Evolutionary conservation across 208 protist genomes (phyloP).

Genomic region (Zelonia costaricensis): DNA sequence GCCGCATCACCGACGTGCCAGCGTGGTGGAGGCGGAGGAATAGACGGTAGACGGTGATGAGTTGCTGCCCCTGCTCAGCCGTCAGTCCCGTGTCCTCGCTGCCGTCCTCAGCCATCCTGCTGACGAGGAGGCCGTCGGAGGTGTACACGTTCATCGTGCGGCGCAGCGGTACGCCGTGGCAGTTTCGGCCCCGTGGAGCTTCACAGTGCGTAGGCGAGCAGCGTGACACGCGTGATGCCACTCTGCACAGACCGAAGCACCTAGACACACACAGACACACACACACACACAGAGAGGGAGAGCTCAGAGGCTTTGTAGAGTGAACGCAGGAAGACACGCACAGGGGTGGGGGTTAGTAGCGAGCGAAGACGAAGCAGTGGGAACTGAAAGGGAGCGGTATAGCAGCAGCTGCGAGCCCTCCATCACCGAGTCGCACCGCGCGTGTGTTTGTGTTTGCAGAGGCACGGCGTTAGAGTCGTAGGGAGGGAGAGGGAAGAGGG

Average conservation of each 20-base stretch:
- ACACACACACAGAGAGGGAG: no score
- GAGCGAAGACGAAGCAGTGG: no score
- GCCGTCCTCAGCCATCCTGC: neutral
- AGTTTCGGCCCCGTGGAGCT: no score
- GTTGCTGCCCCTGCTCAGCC: conserved; percentile 40
- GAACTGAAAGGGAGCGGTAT: no score
- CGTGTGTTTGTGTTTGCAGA: neutral
- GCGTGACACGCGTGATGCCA: no score
- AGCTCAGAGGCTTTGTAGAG: no score
- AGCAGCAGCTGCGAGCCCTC: no score
- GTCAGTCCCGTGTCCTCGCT: neutral
- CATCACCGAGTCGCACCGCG: neutral
- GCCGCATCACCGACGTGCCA: conserved; percentile 12
- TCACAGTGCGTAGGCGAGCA: neutral
- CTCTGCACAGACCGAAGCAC: no score
- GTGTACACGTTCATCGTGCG: conserved; percentile 43
- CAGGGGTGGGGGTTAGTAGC: no score
- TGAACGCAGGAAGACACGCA: no score
- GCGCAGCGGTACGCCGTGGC: neutral
- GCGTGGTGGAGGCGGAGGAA: conserved; percentile 62
- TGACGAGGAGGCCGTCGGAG: conserved; percentile 36
- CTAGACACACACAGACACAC: no score
- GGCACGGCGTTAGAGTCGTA: neutral
- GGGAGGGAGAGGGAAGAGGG: neutral
- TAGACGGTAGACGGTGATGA: conserved; percentile 65